Evolutionary conservation across 139 green algal genomes (phyloP).

Genomic region (Haematococcus lacustris): DNA sequence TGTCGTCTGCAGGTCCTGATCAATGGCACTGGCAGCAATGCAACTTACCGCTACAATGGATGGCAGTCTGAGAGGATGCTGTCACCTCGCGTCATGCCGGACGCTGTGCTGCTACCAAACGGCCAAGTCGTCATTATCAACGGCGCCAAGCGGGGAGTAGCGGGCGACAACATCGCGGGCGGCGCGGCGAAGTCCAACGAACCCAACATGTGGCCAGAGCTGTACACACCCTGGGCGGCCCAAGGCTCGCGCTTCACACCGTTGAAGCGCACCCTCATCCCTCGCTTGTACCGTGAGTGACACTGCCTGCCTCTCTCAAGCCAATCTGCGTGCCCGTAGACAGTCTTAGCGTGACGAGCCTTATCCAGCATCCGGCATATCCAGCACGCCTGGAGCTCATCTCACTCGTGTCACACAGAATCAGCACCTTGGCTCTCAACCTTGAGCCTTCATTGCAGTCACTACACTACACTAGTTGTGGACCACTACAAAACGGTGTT

Average conservation of each 20-base stretch:
- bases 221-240: slow-evolving; percentile 12
- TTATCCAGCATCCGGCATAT: too few species aligned
- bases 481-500: not conserved
- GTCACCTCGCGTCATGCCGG: slow-evolving; percentile 20
- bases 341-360: not conserved
- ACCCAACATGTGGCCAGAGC: slow-evolving; percentile 25
- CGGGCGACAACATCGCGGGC: too few species aligned
- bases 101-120: slow-evolving; percentile 27
- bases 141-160: too few species aligned
- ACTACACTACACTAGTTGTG: not conserved
- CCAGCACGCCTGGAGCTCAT: not conserved
- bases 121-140: slow-evolving; percentile 12
- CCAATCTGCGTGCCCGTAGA: not conserved
- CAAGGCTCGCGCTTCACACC: slow-evolving; percentile 8
- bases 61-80: slow-evolving; percentile 26
- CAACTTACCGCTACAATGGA: slow-evolving; percentile 4
- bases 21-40: too few species aligned
- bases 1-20: too few species aligned
- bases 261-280: not conserved
- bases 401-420: not conserved
- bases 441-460: not conserved
- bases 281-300: slow-evolving; percentile 14
- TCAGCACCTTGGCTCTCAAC: not conserved
- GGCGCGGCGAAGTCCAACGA: too few species aligned
- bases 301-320: not conserved